A percentile compares a stretch with the other conserved stretches of the same genome.
Conservation (phyloP, 352 stramenopile genomes). For the Phytophthora idaei region DNA sequence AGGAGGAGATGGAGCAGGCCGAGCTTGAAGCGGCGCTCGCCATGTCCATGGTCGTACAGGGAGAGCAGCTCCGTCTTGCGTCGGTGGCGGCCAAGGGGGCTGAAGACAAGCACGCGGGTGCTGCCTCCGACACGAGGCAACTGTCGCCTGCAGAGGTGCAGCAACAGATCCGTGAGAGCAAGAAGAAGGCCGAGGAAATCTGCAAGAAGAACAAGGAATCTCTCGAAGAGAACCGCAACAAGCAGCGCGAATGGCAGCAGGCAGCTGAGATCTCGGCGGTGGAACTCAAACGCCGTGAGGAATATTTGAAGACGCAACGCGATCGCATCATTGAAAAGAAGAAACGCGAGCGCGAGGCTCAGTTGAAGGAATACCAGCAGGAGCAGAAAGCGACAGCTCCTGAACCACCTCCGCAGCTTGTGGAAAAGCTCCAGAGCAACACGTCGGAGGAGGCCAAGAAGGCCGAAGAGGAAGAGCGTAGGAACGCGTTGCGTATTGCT, state of each 20-base stretch:
- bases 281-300: constrained; percentile 75
- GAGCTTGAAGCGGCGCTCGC: constrained; percentile 80
- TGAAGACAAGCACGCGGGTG: constrained; percentile 66
- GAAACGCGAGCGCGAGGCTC: constrained; percentile 68
- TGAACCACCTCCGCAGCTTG: constrained; percentile 63
- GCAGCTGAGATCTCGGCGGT: constrained; percentile 70
- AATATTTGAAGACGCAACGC: constrained; percentile 76
- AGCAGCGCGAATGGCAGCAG: constrained; percentile 71
- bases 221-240: constrained; percentile 71
- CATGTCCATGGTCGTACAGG: constrained; percentile 77
- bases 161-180: constrained; percentile 63
- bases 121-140: constrained; percentile 25
- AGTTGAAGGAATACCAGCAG: constrained; percentile 79
- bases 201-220: constrained; percentile 78
- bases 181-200: constrained; percentile 75
- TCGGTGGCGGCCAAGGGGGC: constrained; percentile 59
- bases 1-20: constrained; percentile 87
- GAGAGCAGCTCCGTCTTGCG: constrained; percentile 65
- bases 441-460: constrained; percentile 66
- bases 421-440: constrained; percentile 71
- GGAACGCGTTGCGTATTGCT: constrained; percentile 70
- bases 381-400: constrained; percentile 68
- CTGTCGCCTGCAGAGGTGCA: constrained; percentile 62
- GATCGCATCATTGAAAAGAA: constrained; percentile 86
- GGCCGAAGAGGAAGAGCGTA: constrained; percentile 66